A percentile compares a stretch with the other conserved stretches of the same genome.
Conservation (phyloP, 257 asterid species). For the Primulina tabacum region DNA sequence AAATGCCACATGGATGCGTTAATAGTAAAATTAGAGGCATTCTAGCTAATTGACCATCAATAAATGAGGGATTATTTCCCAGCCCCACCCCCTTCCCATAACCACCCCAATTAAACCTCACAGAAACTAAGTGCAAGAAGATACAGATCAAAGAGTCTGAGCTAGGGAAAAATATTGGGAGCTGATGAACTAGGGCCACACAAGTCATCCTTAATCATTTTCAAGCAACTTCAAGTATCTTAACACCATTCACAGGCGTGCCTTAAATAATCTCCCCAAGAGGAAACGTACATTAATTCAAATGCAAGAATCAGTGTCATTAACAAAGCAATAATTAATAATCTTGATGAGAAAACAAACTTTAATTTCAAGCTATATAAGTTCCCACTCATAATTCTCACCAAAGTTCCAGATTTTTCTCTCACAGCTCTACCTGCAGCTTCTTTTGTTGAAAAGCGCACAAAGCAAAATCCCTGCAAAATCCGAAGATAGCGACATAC, state of each 20-base stretch:
- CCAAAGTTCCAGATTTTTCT: slow-evolving; percentile 70
- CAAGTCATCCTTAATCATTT: slow-evolving; percentile 2
- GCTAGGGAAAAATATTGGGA: background rate
- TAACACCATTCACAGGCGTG: slow-evolving; percentile 12
- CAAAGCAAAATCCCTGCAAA: slow-evolving; percentile 85
- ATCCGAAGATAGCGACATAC: slow-evolving; percentile 14
- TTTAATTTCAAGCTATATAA: slow-evolving; percentile 11
- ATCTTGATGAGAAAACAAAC: slow-evolving; percentile 5
- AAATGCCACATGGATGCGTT: slow-evolving; percentile 3
- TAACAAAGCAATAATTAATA: background rate
- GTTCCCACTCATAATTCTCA: slow-evolving; percentile 30
- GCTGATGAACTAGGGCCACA: slow-evolving; percentile 7
- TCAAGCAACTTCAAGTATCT: slow-evolving; percentile 15
- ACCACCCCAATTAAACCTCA: background rate
- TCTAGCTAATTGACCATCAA: background rate
- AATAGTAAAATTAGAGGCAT: slow-evolving; percentile 1
- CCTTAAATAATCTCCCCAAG: background rate
- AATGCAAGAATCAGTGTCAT: background rate
- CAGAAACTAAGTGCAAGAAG: background rate
- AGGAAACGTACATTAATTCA: no score
- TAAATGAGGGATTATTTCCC: background rate
- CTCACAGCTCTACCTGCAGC: slow-evolving; percentile 81
- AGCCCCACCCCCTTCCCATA: background rate
- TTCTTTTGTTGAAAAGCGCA: slow-evolving; percentile 70
- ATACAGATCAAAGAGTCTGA: background rate